phyloP scores from a whole-genome alignment of 164 flowering plant species.

The Stephania yunnanensis region DNA sequence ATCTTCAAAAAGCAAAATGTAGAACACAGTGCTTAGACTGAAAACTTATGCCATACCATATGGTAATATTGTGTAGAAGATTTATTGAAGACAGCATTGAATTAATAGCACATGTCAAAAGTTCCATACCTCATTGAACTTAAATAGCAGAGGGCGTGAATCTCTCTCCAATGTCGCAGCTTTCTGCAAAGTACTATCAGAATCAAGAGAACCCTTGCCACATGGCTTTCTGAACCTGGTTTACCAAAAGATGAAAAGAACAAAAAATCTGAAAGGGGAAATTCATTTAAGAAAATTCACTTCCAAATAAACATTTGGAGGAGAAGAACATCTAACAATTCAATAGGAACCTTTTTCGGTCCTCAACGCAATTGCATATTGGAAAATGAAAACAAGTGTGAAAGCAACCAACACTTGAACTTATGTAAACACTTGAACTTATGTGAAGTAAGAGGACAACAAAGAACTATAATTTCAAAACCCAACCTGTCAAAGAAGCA shows the following conservation, averaged over 20 bases:
- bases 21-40: neutral
- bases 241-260: constrained; percentile 5
- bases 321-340: neutral
- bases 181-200: constrained; percentile 24
- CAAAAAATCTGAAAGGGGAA: neutral
- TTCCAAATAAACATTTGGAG: neutral
- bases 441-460: neutral
- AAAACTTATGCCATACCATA: neutral
- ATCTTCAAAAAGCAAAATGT: neutral
- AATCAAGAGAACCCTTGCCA: constrained; percentile 33
- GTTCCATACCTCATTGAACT: constrained; percentile 74
- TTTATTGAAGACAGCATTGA: neutral
- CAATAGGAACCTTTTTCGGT: neutral
- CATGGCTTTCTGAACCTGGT: constrained; percentile 62
- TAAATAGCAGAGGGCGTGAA: constrained; percentile 66
- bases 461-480: neutral
- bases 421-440: neutral
- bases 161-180: constrained; percentile 50
- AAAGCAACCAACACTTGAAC: neutral
- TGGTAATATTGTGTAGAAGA: neutral
- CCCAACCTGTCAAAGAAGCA: constrained; percentile 82
- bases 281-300: neutral
- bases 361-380: neutral
- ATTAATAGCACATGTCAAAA: neutral
- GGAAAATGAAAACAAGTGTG: neutral